phyloP scores from a whole-genome alignment of 139 green algal species.

The Chlamydomonas sp. region DNA sequence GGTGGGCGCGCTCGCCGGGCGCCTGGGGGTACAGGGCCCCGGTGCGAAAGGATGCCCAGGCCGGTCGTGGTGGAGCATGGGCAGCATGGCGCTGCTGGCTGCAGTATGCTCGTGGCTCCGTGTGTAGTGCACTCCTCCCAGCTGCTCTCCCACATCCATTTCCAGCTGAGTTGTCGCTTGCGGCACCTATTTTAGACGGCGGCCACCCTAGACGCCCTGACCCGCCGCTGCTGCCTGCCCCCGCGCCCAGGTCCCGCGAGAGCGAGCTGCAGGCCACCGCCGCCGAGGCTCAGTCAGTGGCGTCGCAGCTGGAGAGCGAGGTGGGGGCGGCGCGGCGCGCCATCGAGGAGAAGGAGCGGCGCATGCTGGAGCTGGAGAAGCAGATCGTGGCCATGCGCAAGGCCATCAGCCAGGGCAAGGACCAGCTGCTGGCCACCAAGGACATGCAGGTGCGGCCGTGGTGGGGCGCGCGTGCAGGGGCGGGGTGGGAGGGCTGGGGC shows the following conservation, averaged over 20 bases:
- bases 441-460: conserved; percentile 22
- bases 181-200: background rate
- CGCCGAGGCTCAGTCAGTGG: background rate
- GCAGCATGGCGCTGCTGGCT: too few relatives aligned
- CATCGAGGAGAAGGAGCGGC: conserved; percentile 25
- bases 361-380: conserved; percentile 32
- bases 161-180: background rate
- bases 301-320: conserved; percentile 14
- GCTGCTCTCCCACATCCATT: too few relatives aligned
- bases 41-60: too few relatives aligned
- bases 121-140: too few relatives aligned
- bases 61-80: too few relatives aligned
- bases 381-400: conserved; percentile 15
- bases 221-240: background rate
- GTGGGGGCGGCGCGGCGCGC: background rate
- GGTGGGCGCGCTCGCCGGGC: too few relatives aligned
- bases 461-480: background rate
- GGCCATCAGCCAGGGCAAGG: conserved; percentile 23
- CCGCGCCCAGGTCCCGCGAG: background rate
- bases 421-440: conserved; percentile 39
- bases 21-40: too few relatives aligned
- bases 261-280: conserved; percentile 3
- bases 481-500: background rate
- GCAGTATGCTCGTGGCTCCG: too few relatives aligned
- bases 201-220: background rate